Evolutionary conservation across 148 eudicot species (phyloP).

Genomic region (Rhododendron griersonianum): DNA sequence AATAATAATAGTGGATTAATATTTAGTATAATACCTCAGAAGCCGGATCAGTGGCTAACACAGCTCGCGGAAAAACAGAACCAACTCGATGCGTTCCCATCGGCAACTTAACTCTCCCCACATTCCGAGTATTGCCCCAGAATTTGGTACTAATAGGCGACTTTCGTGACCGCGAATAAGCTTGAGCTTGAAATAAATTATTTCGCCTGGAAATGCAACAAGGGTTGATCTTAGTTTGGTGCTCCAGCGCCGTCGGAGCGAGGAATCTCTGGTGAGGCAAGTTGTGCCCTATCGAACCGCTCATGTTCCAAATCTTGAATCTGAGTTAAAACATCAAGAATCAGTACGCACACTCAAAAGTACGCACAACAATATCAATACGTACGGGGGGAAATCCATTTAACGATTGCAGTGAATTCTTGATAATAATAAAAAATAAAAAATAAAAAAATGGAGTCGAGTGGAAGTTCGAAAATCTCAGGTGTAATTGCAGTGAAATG

Average conservation of each 20-base stretch:
- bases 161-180: conserved; percentile 36
- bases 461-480: not conserved
- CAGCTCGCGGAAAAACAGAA: conserved; percentile 54
- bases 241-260: conserved; percentile 38
- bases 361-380: too few relatives aligned
- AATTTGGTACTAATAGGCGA: conserved; percentile 43
- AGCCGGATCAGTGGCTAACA: conserved; percentile 44
- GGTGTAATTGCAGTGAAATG: not conserved
- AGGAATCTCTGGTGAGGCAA: conserved; percentile 45
- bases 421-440: too few relatives aligned
- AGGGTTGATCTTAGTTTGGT: conserved; percentile 48
- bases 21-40: conserved; percentile 51
- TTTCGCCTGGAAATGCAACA: conserved; percentile 34
- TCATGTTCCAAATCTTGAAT: conserved; percentile 44
- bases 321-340: conserved; percentile 7
- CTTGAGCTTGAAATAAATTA: conserved; percentile 48
- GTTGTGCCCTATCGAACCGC: conserved; percentile 56
- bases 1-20: not conserved
- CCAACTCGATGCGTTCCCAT: conserved; percentile 27
- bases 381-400: too few relatives aligned
- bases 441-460: not conserved
- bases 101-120: conserved; percentile 21
- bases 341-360: not conserved
- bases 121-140: conserved; percentile 33
- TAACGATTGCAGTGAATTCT: too few relatives aligned